Percentiles rank a stretch among this genome's conserved stretches.
Evolutionary conservation across 768 basidiomycete species (phyloP).

Genomic region (Amanita thiersii): DNA sequence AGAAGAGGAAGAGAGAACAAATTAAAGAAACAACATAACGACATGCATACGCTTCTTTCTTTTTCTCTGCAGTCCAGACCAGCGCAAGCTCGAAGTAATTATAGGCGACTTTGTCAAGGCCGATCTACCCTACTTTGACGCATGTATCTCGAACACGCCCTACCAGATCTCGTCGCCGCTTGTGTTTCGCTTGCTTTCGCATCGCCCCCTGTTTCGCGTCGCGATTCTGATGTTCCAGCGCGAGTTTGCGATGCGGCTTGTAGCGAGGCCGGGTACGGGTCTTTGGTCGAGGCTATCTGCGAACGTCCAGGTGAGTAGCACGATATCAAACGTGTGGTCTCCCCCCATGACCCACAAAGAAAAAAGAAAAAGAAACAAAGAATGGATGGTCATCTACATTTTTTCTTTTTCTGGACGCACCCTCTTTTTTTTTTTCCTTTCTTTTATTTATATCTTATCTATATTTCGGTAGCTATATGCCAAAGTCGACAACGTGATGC

Average conservation of each 20-base stretch:
- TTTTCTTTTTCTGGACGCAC: not conserved
- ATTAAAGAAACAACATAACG: too few species aligned
- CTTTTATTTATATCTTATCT: not conserved
- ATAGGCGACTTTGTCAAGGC: constrained; percentile 98
- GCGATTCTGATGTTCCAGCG: constrained; percentile 99
- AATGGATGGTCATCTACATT: not conserved
- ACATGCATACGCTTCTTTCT: not conserved
- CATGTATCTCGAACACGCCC: constrained; percentile 98
- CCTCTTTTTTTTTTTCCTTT: not conserved
- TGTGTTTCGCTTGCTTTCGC: constrained; percentile 93
- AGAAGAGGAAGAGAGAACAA: too few species aligned
- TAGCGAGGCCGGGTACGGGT: constrained; percentile 73
- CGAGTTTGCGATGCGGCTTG: constrained; percentile 91
- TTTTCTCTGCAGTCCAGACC: constrained; percentile 91
- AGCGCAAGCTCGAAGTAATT: constrained; percentile 89
- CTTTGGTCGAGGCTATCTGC: constrained; percentile 94
- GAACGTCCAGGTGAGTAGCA: constrained; percentile 66
- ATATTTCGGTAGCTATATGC: constrained; percentile 60
- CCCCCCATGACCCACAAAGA: too few species aligned
- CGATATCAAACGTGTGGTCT: not conserved
- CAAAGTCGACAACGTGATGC: constrained; percentile 93
- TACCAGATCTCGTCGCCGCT: constrained; percentile 99
- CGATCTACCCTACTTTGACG: constrained; percentile 97
- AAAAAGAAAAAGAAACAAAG: too few species aligned
- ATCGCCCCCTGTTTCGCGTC: constrained; percentile 87